Conservation (phyloP, 176 grass and related monocot species). For the Areca catechu region DNA sequence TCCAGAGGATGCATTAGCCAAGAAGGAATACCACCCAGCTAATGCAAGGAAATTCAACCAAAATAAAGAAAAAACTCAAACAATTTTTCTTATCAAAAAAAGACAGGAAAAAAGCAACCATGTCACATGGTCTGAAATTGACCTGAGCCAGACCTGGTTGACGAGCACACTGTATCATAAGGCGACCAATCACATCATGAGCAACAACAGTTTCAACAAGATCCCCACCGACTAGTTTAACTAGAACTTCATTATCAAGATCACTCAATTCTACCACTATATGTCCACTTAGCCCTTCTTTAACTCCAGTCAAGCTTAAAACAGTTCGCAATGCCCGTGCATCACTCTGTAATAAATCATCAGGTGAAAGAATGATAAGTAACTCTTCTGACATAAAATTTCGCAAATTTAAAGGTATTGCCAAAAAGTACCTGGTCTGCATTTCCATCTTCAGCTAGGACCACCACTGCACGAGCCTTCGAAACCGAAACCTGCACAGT, state of each 20-base stretch:
- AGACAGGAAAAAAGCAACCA: background rate
- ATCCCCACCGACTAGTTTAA: slow-evolving; percentile 78
- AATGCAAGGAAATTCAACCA: too few species aligned
- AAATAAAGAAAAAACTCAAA: too few species aligned
- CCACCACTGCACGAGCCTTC: slow-evolving; percentile 63
- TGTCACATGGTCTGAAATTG: slow-evolving; percentile 16
- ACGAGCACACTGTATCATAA: slow-evolving; percentile 82
- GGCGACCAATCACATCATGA: slow-evolving; percentile 69
- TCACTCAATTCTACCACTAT: slow-evolving; percentile 77
- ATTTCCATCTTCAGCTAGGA: slow-evolving; percentile 80
- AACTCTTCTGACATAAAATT: background rate
- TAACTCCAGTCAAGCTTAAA: slow-evolving; percentile 70
- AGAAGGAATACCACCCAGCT: too few species aligned
- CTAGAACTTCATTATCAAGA: slow-evolving; percentile 76
- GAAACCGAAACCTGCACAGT: slow-evolving; percentile 73
- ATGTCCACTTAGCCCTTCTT: slow-evolving; percentile 77
- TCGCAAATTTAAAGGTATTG: background rate
- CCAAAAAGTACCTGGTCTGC: slow-evolving; percentile 50
- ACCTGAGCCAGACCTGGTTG: slow-evolving; percentile 84
- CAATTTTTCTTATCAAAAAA: slow-evolving; percentile 5
- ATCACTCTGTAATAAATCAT: slow-evolving; percentile 44
- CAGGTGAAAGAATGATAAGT: background rate
- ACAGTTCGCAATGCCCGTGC: slow-evolving; percentile 66
- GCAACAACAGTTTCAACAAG: slow-evolving; percentile 85
- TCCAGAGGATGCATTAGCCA: too few species aligned